Evolutionary conservation across 129 eudicot genomes (phyloP).

Genomic region (Heracleum sosnowskyi): DNA sequence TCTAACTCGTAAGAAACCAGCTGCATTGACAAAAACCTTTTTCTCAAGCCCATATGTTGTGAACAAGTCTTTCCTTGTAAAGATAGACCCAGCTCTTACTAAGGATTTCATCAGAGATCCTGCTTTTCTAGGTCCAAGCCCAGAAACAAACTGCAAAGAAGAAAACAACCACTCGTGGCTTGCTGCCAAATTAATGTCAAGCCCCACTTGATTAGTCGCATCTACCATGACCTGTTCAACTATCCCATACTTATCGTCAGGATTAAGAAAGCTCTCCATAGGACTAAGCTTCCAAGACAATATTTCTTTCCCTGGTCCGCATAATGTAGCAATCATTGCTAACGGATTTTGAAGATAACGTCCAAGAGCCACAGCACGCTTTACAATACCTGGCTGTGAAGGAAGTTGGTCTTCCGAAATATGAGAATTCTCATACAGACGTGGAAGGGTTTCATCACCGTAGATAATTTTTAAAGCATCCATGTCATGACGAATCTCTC

Average conservation of each 20-base stretch:
- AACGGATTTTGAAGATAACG: conserved; percentile 86
- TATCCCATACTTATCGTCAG: conserved; percentile 81
- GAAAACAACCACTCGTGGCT: conserved; percentile 91
- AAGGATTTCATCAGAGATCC: conserved; percentile 72
- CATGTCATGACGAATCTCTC: conserved; percentile 69
- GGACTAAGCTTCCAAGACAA: conserved; percentile 75
- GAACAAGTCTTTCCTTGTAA: conserved; percentile 66
- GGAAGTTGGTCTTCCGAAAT: conserved; percentile 80
- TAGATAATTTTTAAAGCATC: conserved; percentile 63
- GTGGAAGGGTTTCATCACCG: conserved; percentile 87
- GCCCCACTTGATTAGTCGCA: conserved; percentile 84
- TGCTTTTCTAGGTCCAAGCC: conserved; percentile 89
- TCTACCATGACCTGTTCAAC: conserved; percentile 89
- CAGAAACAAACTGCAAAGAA: conserved; percentile 80
- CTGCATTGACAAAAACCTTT: conserved; percentile 78
- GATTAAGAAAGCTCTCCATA: conserved; percentile 61
- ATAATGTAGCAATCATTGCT: conserved; percentile 84
- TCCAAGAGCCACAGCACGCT: conserved; percentile 85
- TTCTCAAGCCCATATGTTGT: conserved; percentile 69
- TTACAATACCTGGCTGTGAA: conserved; percentile 62
- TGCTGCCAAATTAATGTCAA: conserved; percentile 73
- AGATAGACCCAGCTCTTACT: conserved; percentile 65
- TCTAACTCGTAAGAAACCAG: conserved; percentile 80
- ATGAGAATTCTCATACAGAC: conserved; percentile 75
- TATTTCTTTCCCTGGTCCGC: conserved; percentile 76